phyloP scores from a whole-genome alignment of 1,284 basidiomycete genomes.

The Microbotryum saponariae region DNA sequence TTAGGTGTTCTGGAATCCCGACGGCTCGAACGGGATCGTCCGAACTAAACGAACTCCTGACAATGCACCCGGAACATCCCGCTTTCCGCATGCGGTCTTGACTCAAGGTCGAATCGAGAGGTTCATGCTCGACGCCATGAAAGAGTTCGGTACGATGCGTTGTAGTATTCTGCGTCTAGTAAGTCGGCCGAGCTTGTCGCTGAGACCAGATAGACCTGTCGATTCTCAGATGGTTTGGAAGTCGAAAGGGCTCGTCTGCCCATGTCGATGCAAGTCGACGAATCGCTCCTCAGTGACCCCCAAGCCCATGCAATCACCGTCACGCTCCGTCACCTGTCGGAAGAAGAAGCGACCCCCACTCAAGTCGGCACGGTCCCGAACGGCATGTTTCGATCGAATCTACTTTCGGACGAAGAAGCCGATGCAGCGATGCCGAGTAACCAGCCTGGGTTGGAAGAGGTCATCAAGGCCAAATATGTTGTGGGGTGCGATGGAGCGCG shows the following conservation, averaged over 20 bases:
- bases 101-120: slow-evolving; percentile 56
- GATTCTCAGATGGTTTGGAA: slow-evolving; percentile 46
- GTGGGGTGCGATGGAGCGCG: too few species aligned
- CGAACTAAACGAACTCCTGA: slow-evolving; percentile 36
- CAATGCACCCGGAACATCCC: slow-evolving; percentile 45
- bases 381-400: too few species aligned
- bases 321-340: slow-evolving; percentile 47
- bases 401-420: too few species aligned
- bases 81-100: slow-evolving; percentile 57
- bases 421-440: too few species aligned
- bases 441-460: too few species aligned
- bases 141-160: slow-evolving; percentile 29
- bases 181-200: not conserved
- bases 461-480: too few species aligned
- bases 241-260: slow-evolving; percentile 55
- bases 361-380: too few species aligned
- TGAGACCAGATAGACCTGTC: slow-evolving; percentile 43
- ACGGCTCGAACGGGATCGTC: slow-evolving; percentile 46
- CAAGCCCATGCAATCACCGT: slow-evolving; percentile 33
- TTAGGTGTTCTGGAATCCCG: slow-evolving; percentile 61
- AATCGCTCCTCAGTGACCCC: slow-evolving; percentile 22
- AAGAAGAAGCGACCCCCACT: too few species aligned
- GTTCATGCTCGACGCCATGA: slow-evolving; percentile 53
- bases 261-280: slow-evolving; percentile 48
- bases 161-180: too few species aligned